Percentiles rank a stretch among this genome's conserved stretches.
phyloP scores from a whole-genome alignment of 176 grass and related monocot genomes.

The Zizania latifolia region DNA sequence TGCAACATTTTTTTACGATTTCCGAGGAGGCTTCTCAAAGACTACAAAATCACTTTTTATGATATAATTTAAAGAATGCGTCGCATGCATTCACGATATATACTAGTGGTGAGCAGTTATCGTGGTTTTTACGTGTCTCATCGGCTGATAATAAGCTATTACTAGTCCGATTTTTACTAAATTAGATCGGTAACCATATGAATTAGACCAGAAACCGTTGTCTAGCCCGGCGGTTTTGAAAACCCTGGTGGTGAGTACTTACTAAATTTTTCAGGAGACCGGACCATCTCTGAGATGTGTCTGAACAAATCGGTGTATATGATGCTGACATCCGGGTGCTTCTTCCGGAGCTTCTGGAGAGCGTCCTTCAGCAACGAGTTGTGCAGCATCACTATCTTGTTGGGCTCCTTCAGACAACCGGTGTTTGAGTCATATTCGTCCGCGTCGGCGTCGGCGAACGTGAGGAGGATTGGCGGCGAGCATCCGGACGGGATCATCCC shows the following conservation, averaged over 20 bases:
- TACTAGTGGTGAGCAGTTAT: no score
- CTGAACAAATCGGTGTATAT: slow-evolving; percentile 32
- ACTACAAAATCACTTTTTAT: no score
- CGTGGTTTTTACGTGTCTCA: no score
- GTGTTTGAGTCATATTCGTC: slow-evolving; percentile 22
- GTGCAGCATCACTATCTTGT: slow-evolving; percentile 28
- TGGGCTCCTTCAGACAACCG: slow-evolving; percentile 39
- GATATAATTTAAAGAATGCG: no score
- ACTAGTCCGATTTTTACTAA: no score
- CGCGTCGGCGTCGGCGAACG: slow-evolving; percentile 3
- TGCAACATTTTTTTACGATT: no score
- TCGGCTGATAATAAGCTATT: no score
- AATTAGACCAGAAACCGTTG: no score
- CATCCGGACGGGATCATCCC: slow-evolving; percentile 26
- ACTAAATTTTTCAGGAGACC: slow-evolving; percentile 28
- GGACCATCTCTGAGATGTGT: slow-evolving; percentile 29
- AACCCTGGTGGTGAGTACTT: neutral
- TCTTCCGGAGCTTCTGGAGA: slow-evolving; percentile 16
- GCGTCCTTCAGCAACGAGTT: slow-evolving; percentile 22
- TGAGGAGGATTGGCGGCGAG: slow-evolving; percentile 21
- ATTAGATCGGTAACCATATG: neutral
- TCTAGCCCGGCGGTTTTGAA: no score
- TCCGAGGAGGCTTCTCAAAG: no score
- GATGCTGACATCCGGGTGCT: slow-evolving; percentile 28
- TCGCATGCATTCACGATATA: no score